phyloP scores from a whole-genome alignment of 2,329 filamentous ascomycete genomes.

The Colletotrichum sp. region DNA sequence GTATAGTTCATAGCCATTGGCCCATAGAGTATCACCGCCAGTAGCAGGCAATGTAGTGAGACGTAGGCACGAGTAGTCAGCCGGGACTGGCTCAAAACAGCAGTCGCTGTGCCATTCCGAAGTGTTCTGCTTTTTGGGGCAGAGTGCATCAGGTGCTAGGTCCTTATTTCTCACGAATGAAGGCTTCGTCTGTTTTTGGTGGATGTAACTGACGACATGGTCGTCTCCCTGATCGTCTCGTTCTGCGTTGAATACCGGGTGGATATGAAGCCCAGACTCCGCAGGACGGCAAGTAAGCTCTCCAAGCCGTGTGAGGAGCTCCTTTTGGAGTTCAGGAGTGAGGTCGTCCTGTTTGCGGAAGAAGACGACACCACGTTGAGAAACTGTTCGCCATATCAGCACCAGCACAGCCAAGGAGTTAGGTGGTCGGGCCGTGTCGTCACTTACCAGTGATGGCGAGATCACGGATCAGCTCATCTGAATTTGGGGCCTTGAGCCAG shows the following conservation, averaged over 20 bases:
- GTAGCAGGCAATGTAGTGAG: conserved; percentile 59
- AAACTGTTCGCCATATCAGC: conserved; percentile 47
- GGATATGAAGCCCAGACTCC: conserved; percentile 63
- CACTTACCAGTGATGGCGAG: conserved; percentile 62
- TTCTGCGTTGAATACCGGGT: conserved; percentile 61
- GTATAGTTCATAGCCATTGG: conserved; percentile 66
- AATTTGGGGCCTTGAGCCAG: conserved; percentile 59
- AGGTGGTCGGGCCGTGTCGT: neutral
- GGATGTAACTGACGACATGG: conserved; percentile 63
- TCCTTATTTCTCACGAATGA: conserved; percentile 41
- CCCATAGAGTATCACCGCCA: conserved; percentile 67
- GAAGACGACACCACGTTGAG: conserved; percentile 68
- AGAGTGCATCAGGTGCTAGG: conserved; percentile 24
- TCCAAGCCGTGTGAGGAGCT: conserved; percentile 62
- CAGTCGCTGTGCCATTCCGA: conserved; percentile 56
- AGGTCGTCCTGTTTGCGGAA: conserved; percentile 65
- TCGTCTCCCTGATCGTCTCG: conserved; percentile 56
- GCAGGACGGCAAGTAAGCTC: conserved; percentile 63
- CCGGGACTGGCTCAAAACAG: conserved; percentile 62
- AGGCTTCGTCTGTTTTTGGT: conserved; percentile 50
- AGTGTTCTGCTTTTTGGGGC: conserved; percentile 34
- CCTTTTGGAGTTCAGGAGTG: conserved; percentile 63
- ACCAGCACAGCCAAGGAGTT: neutral
- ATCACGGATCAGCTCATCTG: conserved; percentile 62
- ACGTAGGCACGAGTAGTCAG: conserved; percentile 65